Base-by-base conservation (phyloP, 345 rosid species). In the Pseudoturritis turrita region DNA sequence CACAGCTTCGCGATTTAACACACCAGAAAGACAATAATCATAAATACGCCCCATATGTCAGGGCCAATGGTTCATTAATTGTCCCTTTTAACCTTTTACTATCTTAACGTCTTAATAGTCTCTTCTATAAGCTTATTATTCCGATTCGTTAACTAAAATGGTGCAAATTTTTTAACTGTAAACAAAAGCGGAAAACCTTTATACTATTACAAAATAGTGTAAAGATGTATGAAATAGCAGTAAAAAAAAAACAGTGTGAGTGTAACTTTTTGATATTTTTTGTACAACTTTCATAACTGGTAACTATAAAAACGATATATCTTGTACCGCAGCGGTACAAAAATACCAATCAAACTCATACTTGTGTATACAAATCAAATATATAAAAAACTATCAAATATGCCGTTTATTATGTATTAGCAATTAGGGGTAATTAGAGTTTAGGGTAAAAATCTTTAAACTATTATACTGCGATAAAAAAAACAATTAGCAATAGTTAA, bases 21-120 rank as follows among this genome's bases (percentile, higher is more conserved):
- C 59, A 49, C 17, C 33, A 61, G 37, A 15, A 10, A 31, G 61
- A 23, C 15, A 44, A n/a, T 63, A 9, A 6, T 55, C 58, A 65
- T 66, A 39, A 65, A 65, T 64, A 57, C 7, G 57, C 28, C 56
- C 56, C 70, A 73, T 55, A 26, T 37, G 51, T 46, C 59, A 64
- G 37, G 45, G 8, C 45, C 51, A 46, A 60, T 47, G 44, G 13
- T 18, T 18, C 35, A 0, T n/a, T 15, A 8, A 10, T 39, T 74
- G 21, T 47, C 72, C n/a, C 1, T 47, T 49, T 39, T 65, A 57
- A 67, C 77, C 77, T 65, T 73, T 13, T 11, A 41, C 37, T 10
- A 29, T 41, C 53, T 11, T 5, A 18, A 71, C 47, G 49, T 39
- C 3, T 68, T 56, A 25, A 18, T 60, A 25, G 0, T 37, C 31